Evolutionary conservation across 345 rosid species (phyloP).

Genomic region (Triadica sebifera): DNA sequence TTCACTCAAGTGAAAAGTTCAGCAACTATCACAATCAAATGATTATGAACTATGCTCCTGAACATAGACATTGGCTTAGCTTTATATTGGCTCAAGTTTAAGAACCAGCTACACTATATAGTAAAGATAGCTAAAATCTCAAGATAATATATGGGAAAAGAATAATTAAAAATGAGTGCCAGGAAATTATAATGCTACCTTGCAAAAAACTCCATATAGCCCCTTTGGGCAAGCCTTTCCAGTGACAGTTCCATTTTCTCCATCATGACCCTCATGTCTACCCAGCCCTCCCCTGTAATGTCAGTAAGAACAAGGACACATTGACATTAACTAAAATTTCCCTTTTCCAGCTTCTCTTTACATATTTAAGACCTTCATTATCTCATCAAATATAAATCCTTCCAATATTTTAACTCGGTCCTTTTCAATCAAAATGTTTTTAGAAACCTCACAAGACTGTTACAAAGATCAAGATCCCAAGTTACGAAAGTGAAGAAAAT

Average conservation of each 20-base stretch:
- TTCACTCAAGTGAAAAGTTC: background rate
- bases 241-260: conserved; percentile 83
- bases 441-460: background rate
- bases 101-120: background rate
- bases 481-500: background rate
- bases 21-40: conserved; percentile 1
- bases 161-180: background rate
- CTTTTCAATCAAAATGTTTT: conserved; percentile 3
- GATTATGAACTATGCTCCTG: background rate
- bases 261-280: conserved; percentile 45
- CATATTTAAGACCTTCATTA: background rate
- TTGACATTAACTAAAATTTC: background rate
- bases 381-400: background rate
- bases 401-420: background rate
- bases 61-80: background rate
- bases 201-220: conserved; percentile 82
- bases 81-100: background rate
- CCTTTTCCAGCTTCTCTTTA: background rate
- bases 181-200: conserved; percentile 42
- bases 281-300: conserved; percentile 72
- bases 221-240: conserved; percentile 96
- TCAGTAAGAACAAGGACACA: conserved; percentile 9
- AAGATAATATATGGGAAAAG: background rate
- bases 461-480: background rate
- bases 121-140: background rate